Evolutionary conservation across 2,329 filamentous ascomycete genomes (phyloP), one percentile per base, ranked within the genome.

Genomic region (Trematosphaeria pertusa): DNA sequence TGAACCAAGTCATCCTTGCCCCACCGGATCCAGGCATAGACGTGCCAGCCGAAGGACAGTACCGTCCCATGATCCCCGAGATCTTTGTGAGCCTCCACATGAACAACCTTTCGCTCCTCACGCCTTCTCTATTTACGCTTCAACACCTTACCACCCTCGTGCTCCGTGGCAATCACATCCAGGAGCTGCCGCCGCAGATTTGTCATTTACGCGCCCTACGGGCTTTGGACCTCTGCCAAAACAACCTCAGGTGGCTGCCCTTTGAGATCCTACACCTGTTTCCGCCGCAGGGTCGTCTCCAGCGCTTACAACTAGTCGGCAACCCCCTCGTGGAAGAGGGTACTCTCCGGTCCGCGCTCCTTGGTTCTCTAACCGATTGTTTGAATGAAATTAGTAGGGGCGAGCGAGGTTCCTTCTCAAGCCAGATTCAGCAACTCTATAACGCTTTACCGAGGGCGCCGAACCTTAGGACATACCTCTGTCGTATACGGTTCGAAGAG

Each of bases 11-110:
- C 15, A 65, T 71, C 26, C 52, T 52, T 14, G 43, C 51, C 24
- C 41, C 54, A 8, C 61, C 53, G 15, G 60, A 66, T 37, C 48
- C 63, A 3, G 61, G 61, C 3, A 50, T 50, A 8, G 56, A 65
- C 9, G 51, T 62, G 3, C 65, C 65, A 12, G 54, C 44, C 21
- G 59, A 65, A 46, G 56, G 55, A 2, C 58, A 67, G 28, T 71
- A 65, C 37, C 61, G 67, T 7, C 65, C 65, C 6, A 58, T 70
- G 58, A 46, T 58, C 5, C 64, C 67, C 0, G 48, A 61, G 15
- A 39, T 70, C 5, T 48, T 53, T 22, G 20, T 71, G 14, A 50
- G 61, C 20, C 50, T 71, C 2, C 32, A 45, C 11, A 33, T 41
- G 8, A 71, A 71, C 37, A 43, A 33, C 2, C 54, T 70, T 3